Evolutionary conservation across 176 grass and related monocot species (phyloP).

Genomic region (Melocanna baccifera): DNA sequence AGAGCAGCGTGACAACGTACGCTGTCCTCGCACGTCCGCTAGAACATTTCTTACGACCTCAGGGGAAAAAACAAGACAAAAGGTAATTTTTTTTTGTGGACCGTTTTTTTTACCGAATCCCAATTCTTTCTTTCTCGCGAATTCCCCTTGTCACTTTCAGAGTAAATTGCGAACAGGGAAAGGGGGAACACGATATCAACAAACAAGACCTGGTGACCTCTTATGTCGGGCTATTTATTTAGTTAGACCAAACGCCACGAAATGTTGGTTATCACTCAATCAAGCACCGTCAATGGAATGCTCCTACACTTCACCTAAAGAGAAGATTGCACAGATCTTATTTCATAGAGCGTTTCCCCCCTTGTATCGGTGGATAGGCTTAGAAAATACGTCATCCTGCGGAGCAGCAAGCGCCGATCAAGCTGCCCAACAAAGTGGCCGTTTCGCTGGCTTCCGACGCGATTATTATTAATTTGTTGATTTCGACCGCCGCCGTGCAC

Average conservation of each 20-base stretch:
- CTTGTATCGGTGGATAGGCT: background rate
- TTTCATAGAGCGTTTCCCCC: background rate
- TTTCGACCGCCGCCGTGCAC: background rate
- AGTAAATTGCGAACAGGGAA: background rate
- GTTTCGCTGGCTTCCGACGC: background rate
- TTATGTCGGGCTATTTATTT: background rate
- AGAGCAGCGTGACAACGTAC: background rate
- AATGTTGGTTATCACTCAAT: background rate
- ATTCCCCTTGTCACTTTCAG: background rate
- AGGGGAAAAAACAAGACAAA: background rate
- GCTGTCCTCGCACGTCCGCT: background rate
- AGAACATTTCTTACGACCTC: background rate
- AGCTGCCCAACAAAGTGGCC: background rate
- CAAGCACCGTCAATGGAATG: background rate
- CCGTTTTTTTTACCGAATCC: background rate
- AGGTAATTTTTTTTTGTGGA: background rate
- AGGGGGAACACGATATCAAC: slow-evolving; percentile 1
- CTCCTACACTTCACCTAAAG: background rate
- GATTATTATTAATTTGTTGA: background rate
- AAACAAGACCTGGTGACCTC: background rate
- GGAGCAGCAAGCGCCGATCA: background rate
- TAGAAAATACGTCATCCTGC: background rate
- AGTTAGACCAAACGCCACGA: slow-evolving; percentile 5
- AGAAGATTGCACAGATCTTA: background rate
- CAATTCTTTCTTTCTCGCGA: background rate